These are phyloP conservation scores for Pseudonitzschia delicatissima DNA, from an alignment of 108 stramenopile genomes.

Conservation along the genomic window DNA sequence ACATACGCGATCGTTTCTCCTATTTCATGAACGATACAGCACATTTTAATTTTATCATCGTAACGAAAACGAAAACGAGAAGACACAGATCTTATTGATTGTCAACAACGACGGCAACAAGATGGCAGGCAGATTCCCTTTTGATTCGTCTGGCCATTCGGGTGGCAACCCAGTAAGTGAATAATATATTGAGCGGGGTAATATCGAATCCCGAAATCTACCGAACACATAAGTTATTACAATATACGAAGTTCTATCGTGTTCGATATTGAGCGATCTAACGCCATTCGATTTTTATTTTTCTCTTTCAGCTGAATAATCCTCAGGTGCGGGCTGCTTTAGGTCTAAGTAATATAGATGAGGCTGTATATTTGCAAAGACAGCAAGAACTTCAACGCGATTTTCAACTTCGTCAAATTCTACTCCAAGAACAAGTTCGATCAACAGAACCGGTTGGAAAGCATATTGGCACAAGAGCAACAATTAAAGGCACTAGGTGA, in stretches of 20 bases:
- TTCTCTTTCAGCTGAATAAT: conserved; percentile 6
- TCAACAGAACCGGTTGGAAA: conserved; percentile 33
- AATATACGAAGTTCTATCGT: neutral
- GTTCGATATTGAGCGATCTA: neutral
- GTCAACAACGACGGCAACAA: neutral
- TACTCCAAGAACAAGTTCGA: conserved; percentile 52
- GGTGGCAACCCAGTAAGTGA: conserved; percentile 22
- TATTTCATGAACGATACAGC: neutral
- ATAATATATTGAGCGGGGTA: neutral
- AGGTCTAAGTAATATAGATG: conserved; percentile 33
- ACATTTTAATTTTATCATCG: neutral
- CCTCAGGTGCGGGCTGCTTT: conserved; percentile 48
- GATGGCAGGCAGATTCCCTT: conserved; percentile 50
- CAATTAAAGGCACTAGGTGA: conserved; percentile 34
- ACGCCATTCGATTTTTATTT: neutral
- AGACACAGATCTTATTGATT: too few species aligned
- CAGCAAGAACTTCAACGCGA: conserved; percentile 48
- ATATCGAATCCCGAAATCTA: too few species aligned
- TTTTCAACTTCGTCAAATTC: conserved; percentile 37
- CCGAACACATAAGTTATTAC: neutral
- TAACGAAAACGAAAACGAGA: too few species aligned
- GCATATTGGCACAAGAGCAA: conserved; percentile 23
- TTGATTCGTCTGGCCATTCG: conserved; percentile 25
- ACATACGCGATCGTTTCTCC: neutral
- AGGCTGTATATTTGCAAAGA: conserved; percentile 31